phyloP scores from a whole-genome alignment of 73 alveolate genomes.

The Tetrahymena thermophila region DNA sequence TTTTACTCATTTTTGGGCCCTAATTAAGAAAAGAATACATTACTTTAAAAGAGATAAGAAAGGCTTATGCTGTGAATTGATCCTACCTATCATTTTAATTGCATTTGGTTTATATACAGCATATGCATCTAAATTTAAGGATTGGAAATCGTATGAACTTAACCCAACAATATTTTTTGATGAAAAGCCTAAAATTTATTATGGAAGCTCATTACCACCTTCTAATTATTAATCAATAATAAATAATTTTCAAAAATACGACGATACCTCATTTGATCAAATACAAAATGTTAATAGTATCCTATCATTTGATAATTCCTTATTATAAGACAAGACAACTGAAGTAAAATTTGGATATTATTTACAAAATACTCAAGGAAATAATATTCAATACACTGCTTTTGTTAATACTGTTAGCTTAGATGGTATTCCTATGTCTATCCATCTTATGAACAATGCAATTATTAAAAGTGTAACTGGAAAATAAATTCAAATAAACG shows the following conservation, averaged over 20 bases:
- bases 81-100: constrained; percentile 70
- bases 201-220: not conserved
- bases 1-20: constrained; percentile 62
- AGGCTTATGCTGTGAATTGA: constrained; percentile 68
- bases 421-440: constrained; percentile 4
- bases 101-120: constrained; percentile 63
- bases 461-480: not conserved
- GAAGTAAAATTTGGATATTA: not conserved
- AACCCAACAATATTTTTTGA: not conserved
- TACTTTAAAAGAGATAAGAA: constrained; percentile 69
- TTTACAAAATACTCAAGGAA: constrained; percentile 2
- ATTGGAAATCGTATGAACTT: not conserved
- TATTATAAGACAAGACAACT: not conserved
- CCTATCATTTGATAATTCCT: not conserved
- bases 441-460: constrained; percentile 10
- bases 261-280: not conserved
- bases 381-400: constrained; percentile 44
- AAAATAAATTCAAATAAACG: not conserved
- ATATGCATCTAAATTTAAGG: constrained; percentile 2
- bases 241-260: too few relatives aligned
- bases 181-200: not conserved
- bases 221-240: too few relatives aligned
- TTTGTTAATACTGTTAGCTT: constrained; percentile 14
- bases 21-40: constrained; percentile 61
- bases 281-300: not conserved